Evolutionary conservation across 306 rosid species (phyloP).

Genomic region (Cajanus cajan): DNA sequence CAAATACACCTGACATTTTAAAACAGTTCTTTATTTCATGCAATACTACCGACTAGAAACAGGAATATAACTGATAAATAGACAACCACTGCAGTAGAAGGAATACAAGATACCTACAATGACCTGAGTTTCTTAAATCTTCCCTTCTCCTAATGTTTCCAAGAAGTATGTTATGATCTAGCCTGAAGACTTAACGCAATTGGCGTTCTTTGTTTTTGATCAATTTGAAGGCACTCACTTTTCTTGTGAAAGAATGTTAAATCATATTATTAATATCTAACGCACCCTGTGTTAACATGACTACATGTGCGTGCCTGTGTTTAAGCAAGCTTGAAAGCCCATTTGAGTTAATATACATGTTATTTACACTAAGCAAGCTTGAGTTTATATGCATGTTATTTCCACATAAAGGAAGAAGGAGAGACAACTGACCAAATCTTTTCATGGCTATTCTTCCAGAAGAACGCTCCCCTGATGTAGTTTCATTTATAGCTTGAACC

Average conservation of each 20-base stretch:
- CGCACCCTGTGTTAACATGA: slow-evolving; percentile 4
- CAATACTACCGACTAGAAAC: slow-evolving; percentile 13
- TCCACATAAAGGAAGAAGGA: background rate
- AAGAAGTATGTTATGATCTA: background rate
- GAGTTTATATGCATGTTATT: slow-evolving; percentile 7
- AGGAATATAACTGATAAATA: background rate
- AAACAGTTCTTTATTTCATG: background rate
- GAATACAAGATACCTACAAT: background rate
- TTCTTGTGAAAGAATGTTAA: slow-evolving; percentile 19
- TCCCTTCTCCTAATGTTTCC: background rate
- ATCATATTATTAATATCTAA: background rate
- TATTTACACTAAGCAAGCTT: background rate
- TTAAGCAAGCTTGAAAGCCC: background rate
- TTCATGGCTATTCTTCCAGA: slow-evolving; percentile 86
- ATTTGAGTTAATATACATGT: slow-evolving; percentile 3
- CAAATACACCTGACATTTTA: background rate
- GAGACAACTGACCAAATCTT: slow-evolving; percentile 76
- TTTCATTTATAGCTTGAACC: slow-evolving; percentile 88
- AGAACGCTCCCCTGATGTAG: slow-evolving; percentile 77
- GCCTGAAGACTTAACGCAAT: slow-evolving; percentile 20
- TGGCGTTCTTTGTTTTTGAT: background rate
- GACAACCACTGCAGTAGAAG: background rate
- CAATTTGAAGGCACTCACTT: background rate
- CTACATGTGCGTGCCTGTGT: background rate
- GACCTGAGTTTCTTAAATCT: slow-evolving; percentile 14